A percentile compares a stretch with the other conserved stretches of the same genome.
Evolutionary conservation across 164 flowering plant species (phyloP).

Genomic region (Euptelea pleiosperma): DNA sequence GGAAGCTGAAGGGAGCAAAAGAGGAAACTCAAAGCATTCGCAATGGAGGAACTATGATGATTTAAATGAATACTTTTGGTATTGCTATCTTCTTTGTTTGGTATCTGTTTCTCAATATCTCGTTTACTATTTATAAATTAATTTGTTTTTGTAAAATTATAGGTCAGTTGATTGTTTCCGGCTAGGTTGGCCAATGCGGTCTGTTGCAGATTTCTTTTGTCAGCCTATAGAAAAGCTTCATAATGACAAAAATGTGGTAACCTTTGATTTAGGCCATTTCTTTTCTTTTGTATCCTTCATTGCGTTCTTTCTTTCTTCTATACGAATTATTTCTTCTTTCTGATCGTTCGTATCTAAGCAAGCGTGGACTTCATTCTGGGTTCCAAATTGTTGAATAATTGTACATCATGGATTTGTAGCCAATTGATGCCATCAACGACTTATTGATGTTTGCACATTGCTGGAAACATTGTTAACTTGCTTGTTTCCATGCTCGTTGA

Average conservation of each 20-base stretch:
- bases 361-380: no score
- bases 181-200: conserved; percentile 98
- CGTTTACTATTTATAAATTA: conserved; percentile 1
- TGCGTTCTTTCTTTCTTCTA: no score
- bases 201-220: conserved; percentile 90
- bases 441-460: no score
- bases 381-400: no score
- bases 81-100: conserved; percentile 6
- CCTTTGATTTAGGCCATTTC: background rate
- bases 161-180: conserved; percentile 98
- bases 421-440: no score
- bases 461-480: no score
- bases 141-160: conserved; percentile 10
- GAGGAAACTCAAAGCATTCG: conserved; percentile 84
- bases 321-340: no score
- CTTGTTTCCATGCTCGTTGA: no score
- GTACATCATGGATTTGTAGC: no score
- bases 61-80: conserved; percentile 96
- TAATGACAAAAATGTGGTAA: conserved; percentile 56
- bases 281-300: no score
- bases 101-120: background rate
- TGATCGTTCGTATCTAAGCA: no score
- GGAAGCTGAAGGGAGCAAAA: conserved; percentile 87
- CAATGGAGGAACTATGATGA: conserved; percentile 99
- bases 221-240: conserved; percentile 27